Percentiles rank a stretch among this genome's conserved stretches.
Conservation (phyloP, 768 basidiomycete genomes). For the Lanmaoa pseudosensibilis region DNA sequence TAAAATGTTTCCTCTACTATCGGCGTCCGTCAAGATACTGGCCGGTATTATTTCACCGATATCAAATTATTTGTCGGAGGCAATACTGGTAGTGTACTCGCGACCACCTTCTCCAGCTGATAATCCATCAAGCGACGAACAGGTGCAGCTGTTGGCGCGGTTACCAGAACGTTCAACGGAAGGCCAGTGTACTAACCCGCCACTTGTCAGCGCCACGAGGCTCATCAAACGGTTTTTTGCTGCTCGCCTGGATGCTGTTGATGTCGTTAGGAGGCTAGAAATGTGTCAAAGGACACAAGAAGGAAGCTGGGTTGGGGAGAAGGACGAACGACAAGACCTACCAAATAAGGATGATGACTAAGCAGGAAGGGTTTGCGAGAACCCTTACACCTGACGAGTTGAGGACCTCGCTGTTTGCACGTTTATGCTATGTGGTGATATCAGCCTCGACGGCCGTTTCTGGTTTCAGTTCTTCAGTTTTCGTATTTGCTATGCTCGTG, state of each 20-base stretch:
- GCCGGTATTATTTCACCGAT: slow-evolving; percentile 35
- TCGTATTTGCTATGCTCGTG: slow-evolving; percentile 49
- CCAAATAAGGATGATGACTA: slow-evolving; percentile 26
- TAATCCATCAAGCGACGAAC: slow-evolving; percentile 37
- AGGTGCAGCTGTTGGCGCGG: too few species aligned
- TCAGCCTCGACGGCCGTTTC: slow-evolving; percentile 27
- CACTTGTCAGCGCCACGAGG: slow-evolving; percentile 24
- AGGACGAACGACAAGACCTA: slow-evolving; percentile 17
- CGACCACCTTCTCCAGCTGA: slow-evolving; percentile 39
- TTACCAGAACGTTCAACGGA: too few species aligned
- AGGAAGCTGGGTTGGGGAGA: too few species aligned
- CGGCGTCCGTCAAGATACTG: slow-evolving; percentile 40
- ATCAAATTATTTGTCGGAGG: slow-evolving; percentile 10
- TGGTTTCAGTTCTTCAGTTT: slow-evolving; percentile 24
- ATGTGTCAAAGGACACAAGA: background rate
- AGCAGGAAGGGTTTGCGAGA: slow-evolving; percentile 13
- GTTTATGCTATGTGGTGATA: slow-evolving; percentile 37
- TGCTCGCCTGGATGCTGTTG: slow-evolving; percentile 31
- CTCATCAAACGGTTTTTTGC: slow-evolving; percentile 34
- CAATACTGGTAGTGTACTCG: slow-evolving; percentile 37
- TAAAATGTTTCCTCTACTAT: slow-evolving; percentile 14
- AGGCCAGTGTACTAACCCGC: background rate
- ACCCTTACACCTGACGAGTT: slow-evolving; percentile 21
- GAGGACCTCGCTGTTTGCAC: slow-evolving; percentile 26
- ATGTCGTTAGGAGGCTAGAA: background rate